Percentiles rank a stretch among this genome's conserved stretches.
Conservation (phyloP, 192 early-diverging fungal genomes). For the Mortierella antarctica region DNA sequence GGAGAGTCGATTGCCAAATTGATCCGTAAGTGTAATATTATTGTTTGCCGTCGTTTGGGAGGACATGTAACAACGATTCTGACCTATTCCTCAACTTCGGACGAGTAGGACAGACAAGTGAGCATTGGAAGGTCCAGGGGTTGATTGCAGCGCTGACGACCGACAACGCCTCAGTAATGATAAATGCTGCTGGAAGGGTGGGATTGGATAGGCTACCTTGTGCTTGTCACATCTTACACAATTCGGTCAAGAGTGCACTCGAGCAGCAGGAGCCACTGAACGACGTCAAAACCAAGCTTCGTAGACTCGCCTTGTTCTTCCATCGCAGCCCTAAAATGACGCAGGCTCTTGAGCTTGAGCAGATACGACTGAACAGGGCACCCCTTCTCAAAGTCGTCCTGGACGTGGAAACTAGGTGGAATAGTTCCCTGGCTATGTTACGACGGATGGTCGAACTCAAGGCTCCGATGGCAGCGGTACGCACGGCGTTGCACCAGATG, state of each 20-base stretch:
- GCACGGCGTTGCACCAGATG: neutral
- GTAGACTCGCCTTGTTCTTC: neutral
- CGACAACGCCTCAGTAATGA: constrained; percentile 1
- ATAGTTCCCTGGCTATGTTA: neutral
- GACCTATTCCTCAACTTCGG: too few relatives aligned
- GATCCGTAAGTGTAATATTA: too few relatives aligned
- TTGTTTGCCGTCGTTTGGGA: too few relatives aligned
- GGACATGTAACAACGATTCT: too few relatives aligned
- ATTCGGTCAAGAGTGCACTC: neutral
- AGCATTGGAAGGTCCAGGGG: neutral
- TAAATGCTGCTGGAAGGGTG: neutral
- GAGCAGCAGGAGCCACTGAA: neutral
- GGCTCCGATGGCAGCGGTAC: neutral
- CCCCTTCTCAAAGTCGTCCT: neutral
- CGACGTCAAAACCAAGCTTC: neutral
- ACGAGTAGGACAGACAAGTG: too few relatives aligned
- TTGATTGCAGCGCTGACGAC: constrained; percentile 1
- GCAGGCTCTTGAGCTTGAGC: constrained; percentile 1
- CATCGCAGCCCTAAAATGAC: neutral
- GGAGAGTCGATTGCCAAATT: neutral
- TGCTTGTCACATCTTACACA: constrained; percentile 5
- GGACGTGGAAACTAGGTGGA: constrained; percentile 1
- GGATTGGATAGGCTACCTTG: neutral
- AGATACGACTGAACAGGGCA: neutral
- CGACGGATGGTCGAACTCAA: constrained; percentile 1